Base-by-base conservation (phyloP, 805 yeast species). In the Wickerhamiella australiensis region DNA sequence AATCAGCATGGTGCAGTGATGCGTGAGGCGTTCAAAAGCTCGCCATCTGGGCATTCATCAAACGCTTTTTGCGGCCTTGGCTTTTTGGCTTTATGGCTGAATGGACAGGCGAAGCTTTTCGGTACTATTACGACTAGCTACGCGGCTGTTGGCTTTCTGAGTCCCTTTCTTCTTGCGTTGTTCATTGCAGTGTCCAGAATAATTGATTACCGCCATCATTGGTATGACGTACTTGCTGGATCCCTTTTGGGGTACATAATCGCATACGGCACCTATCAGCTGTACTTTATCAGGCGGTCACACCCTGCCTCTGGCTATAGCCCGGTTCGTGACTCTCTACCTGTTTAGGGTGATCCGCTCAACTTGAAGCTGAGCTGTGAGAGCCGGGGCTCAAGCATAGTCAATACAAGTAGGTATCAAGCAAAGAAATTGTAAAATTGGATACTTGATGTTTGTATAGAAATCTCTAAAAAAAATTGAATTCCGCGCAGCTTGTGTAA, bases 171-270 rank as follows among this genome's bases (percentile, higher is more conserved):
- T 4, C 73, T 82, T 5, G 96, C 97, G 0, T 60, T 75, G 0
- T 71, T 80, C 54, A 79, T 90, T 56, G 97, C 96, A 0, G 65
- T 85, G 42, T 78, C 92, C 36, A 75, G 98, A 58, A 85, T 95
- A 0, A 82, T 83, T 59, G 98, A 90, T 65, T 88, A 88, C 66
- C 74, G 96, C 62, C 98, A 90, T 61, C 97, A 90, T 65, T 86
- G 85, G 61, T 69, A 84, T 15, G 98, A 90, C 64, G 82, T 92
- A 1, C 57, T 82, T 1, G 59, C 81, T 13, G 98, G 98, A 2
- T 70, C 82, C 25, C 15, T 70, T 1, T 60, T 90, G 2, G 98
- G 98, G 1, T 54, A 67, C 3, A 52, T 13, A 3, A 35, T 21
- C 17, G 46, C 46, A 5, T 25, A 12, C 9, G 23, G 33, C 9